A percentile compares a stretch with the other conserved stretches of the same genome.
Conservation (phyloP, 31 red algal species). For the Endocladia muricata region DNA sequence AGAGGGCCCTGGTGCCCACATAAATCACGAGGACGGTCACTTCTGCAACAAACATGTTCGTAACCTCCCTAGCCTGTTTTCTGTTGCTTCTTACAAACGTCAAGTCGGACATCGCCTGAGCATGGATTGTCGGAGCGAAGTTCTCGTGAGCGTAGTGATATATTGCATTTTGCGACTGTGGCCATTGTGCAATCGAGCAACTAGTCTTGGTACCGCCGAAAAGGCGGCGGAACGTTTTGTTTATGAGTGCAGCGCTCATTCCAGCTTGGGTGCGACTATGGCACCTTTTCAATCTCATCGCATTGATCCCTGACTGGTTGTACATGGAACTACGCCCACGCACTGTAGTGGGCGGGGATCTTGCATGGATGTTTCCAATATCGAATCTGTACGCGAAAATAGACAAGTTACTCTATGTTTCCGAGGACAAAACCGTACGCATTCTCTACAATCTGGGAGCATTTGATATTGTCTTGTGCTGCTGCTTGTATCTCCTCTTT, state of each 20-base stretch:
- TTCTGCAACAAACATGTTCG: too few relatives aligned
- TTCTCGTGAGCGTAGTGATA: too few relatives aligned
- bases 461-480: neutral
- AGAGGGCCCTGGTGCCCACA: too few relatives aligned
- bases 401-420: neutral
- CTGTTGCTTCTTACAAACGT: too few relatives aligned
- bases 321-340: neutral
- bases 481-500: neutral
- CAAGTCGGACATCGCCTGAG: too few relatives aligned
- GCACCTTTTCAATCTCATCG: slow-evolving; percentile 1
- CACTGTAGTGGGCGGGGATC: neutral
- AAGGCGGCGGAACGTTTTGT: too few relatives aligned
- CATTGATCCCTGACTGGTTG: neutral
- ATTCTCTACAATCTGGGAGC: neutral
- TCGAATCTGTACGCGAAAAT: slow-evolving; percentile 1
- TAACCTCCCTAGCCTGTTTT: too few relatives aligned
- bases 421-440: neutral
- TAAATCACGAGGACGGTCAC: too few relatives aligned
- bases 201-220: too few relatives aligned
- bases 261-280: neutral
- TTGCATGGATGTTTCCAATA: neutral
- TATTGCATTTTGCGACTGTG: too few relatives aligned
- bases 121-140: too few relatives aligned
- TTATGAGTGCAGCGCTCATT: neutral
- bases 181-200: too few relatives aligned